These are phyloP conservation scores for Leishmania lainsoni DNA, from an alignment of 208 protist genomes.

Conservation along the genomic window DNA sequence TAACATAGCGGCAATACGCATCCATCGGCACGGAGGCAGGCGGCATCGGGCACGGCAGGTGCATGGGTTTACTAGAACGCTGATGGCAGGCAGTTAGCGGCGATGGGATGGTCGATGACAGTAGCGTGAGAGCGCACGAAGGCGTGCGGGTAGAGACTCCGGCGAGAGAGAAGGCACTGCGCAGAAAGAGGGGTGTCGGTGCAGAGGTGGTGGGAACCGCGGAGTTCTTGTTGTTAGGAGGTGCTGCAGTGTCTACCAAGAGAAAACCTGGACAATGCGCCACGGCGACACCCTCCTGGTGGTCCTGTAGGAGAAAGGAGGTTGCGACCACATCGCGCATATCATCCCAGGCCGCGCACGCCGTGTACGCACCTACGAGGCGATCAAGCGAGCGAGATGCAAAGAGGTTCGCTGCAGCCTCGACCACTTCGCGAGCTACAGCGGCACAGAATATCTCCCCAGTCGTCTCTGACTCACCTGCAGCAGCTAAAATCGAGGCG, in stretches of 20 bases:
- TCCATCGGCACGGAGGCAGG: conserved; percentile 55
- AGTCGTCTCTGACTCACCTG: conserved; percentile 2
- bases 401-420: conserved; percentile 51
- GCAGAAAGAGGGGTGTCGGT: conserved; percentile 23
- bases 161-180: conserved; percentile 30
- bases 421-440: conserved; percentile 74
- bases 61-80: neutral
- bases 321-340: conserved; percentile 52
- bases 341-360: conserved; percentile 78
- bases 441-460: conserved; percentile 62
- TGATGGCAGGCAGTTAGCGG: conserved; percentile 13
- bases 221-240: neutral
- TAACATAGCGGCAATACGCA: conserved; percentile 63
- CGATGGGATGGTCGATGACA: conserved; percentile 16
- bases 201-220: neutral
- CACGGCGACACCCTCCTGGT: neutral
- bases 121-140: conserved; percentile 26
- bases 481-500: neutral
- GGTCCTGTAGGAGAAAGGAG: conserved; percentile 63
- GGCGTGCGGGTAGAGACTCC: conserved; percentile 19
- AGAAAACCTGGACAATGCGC: neutral
- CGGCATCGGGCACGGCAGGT: conserved; percentile 8
- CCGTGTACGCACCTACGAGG: conserved; percentile 65
- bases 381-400: conserved; percentile 58
- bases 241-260: neutral